A percentile compares a stretch with the other conserved stretches of the same genome.
Conservation (phyloP, 75 land plant species). For the Sequoiadendron giganteum region DNA sequence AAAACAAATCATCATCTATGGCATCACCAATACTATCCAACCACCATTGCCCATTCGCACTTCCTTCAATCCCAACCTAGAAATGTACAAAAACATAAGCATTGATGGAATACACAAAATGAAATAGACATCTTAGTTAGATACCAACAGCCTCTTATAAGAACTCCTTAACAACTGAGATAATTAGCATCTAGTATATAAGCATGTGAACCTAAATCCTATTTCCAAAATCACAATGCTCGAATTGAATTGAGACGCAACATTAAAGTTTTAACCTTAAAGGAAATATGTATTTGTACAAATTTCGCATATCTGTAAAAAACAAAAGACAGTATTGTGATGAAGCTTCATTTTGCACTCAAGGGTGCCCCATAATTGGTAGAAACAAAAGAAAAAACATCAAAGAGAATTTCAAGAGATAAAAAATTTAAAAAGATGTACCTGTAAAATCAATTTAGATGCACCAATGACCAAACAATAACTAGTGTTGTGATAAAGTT, state of each 20-base stretch:
- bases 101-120: background rate
- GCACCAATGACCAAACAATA: background rate
- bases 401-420: background rate
- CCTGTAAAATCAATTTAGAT: background rate
- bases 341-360: background rate
- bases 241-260: background rate
- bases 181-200: background rate
- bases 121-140: background rate
- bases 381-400: background rate
- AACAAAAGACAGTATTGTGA: background rate
- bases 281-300: background rate
- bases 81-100: constrained; percentile 7
- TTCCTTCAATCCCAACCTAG: constrained; percentile 91
- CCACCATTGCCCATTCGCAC: constrained; percentile 96
- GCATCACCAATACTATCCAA: constrained; percentile 68
- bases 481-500: background rate
- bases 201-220: background rate
- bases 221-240: background rate
- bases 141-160: background rate
- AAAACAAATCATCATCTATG: constrained; percentile 70
- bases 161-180: background rate
- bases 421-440: background rate
- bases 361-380: background rate
- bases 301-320: background rate
- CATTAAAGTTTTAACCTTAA: background rate